A percentile compares a stretch with the other conserved stretches of the same genome.
These are phyloP conservation scores for Panaeolus cyanescens DNA, from an alignment of 768 basidiomycete genomes.

Conservation along the genomic window DNA sequence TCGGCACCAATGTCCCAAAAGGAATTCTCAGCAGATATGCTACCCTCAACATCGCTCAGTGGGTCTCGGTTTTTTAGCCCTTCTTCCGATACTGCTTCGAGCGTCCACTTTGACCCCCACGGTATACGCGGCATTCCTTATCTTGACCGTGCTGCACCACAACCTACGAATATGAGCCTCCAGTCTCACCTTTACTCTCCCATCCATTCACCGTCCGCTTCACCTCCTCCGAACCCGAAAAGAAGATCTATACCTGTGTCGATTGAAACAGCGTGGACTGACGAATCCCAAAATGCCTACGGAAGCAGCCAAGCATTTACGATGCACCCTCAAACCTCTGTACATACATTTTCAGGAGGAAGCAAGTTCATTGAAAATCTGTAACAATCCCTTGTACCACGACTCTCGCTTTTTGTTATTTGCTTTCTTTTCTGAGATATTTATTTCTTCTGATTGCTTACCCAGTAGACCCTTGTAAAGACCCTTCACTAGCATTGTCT, in stretches of 20 bases:
- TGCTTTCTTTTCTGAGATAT: background rate
- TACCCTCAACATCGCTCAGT: slow-evolving; percentile 5
- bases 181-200: slow-evolving; percentile 31
- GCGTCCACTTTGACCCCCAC: slow-evolving; percentile 27
- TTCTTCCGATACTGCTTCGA: slow-evolving; percentile 25
- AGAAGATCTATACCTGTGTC: slow-evolving; percentile 13
- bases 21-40: background rate
- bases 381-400: slow-evolving; percentile 15
- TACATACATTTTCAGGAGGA: slow-evolving; percentile 43
- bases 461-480: background rate
- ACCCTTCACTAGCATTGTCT: background rate
- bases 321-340: slow-evolving; percentile 18
- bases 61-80: slow-evolving; percentile 21
- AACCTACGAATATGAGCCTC: slow-evolving; percentile 26
- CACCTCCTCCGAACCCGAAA: slow-evolving; percentile 16
- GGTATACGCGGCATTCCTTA: slow-evolving; percentile 21
- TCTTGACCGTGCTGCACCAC: slow-evolving; percentile 21
- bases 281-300: slow-evolving; percentile 7
- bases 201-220: slow-evolving; percentile 27
- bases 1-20: background rate
- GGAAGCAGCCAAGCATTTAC: background rate
- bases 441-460: background rate
- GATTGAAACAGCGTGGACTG: slow-evolving; percentile 11
- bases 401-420: background rate
- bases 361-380: slow-evolving; percentile 51